Evolutionary conservation across 2,329 filamentous ascomycete genomes (phyloP), one percentile per base, ranked within the genome.

Genomic region (Penicillium sp.): DNA sequence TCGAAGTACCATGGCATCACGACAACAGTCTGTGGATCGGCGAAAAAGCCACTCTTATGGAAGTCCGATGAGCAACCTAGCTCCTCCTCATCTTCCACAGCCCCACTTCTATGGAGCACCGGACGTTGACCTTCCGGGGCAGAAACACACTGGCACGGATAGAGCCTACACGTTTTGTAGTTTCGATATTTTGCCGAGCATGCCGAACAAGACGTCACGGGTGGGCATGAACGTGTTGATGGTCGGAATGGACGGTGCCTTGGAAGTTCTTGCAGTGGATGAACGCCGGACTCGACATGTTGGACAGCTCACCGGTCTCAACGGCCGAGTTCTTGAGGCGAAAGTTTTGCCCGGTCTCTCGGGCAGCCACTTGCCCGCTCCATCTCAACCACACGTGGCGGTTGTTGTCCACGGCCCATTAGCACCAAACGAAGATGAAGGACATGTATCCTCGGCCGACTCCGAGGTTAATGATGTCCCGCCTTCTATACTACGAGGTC

Each of bases 321-420:
- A 81, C 52, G 90, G 90, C 27, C 80, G 80, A 14, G 85, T 95
- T 1, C 71, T 87, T 47, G 76, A 84, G 48, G 89, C 89, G 37
- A 94, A 90, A 63, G 79, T 95, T 15, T 64, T 95, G 32, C 81
- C 85, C 1, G 86, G 82, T 75, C 76, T 72, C 12, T 64, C 74
- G 16, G 62, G 68, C 6, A 67, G 68, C 34, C 76, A 81, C 37
- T 68, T 68, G 0, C 59, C 73, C 22, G 66, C 72, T 6, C 67
- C 72, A 10, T 65, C 77, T 12, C 79, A 82, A 42, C 87, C 89
- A 5, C 71, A 95, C 32, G 74, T 95, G 32, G 88, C 81, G 30
- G 73, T 94, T 12, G 78, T 88, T 11, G 59, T 95, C 3, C 87
- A 95, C 62, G 88, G 88, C 0, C 85, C 85, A 1, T 74, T 80